Evolutionary conservation across 2,329 filamentous ascomycete species (phyloP).

Genomic region (Xylariomycetidae sp.): DNA sequence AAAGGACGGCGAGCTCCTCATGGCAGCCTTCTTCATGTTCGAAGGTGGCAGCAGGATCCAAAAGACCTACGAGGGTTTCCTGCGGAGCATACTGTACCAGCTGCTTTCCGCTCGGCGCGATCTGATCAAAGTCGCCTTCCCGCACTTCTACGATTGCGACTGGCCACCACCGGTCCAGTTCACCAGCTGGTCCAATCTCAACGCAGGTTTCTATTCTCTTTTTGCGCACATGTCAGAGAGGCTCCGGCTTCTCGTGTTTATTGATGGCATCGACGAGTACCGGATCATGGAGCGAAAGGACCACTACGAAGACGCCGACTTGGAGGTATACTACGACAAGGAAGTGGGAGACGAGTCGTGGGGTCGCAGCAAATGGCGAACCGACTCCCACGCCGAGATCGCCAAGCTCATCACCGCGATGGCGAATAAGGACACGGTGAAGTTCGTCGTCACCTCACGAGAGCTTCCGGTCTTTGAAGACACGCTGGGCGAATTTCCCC

Average conservation of each 20-base stretch:
- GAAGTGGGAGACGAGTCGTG: slow-evolving; percentile 23
- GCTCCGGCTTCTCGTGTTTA: slow-evolving; percentile 21
- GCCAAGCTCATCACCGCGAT: slow-evolving; percentile 22
- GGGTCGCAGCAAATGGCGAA: slow-evolving; percentile 26
- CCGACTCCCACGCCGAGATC: slow-evolving; percentile 23
- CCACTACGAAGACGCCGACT: slow-evolving; percentile 22
- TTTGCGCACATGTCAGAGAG: slow-evolving; percentile 23
- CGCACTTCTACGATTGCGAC: slow-evolving; percentile 22
- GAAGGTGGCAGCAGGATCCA: slow-evolving; percentile 31
- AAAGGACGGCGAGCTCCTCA: slow-evolving; percentile 16
- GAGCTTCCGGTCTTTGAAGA: slow-evolving; percentile 24
- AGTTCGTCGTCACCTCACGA: slow-evolving; percentile 23
- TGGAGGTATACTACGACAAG: slow-evolving; percentile 22
- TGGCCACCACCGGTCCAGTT: slow-evolving; percentile 26
- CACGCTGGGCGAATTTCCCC: slow-evolving; percentile 16
- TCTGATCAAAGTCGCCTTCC: slow-evolving; percentile 26
- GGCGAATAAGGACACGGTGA: slow-evolving; percentile 21
- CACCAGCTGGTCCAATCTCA: slow-evolving; percentile 23
- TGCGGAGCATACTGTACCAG: slow-evolving; percentile 31
- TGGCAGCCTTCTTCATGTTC: slow-evolving; percentile 36
- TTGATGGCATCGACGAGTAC: slow-evolving; percentile 27
- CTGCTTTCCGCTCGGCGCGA: slow-evolving; percentile 23
- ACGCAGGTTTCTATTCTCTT: slow-evolving; percentile 24
- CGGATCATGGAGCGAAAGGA: slow-evolving; percentile 27
- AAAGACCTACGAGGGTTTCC: slow-evolving; percentile 33